These are phyloP conservation scores for Hemisphaericaspora subhashii DNA, from an alignment of 1,139 yeast genomes.

Conservation along the genomic window DNA sequence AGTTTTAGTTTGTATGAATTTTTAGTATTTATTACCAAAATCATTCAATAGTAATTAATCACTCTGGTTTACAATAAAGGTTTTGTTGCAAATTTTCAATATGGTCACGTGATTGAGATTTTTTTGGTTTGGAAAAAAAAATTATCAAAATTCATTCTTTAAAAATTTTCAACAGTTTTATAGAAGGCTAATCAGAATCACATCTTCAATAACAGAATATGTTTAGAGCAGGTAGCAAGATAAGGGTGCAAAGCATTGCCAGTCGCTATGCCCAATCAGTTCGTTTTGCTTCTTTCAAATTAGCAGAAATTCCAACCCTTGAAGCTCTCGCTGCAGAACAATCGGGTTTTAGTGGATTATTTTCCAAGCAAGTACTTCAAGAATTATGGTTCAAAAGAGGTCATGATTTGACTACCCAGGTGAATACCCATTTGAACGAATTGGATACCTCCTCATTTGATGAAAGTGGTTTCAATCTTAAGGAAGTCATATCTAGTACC, in stretches of 20 bases:
- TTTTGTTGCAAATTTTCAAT: too few relatives aligned
- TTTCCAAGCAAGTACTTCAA: constrained; percentile 50
- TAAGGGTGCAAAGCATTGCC: not conserved
- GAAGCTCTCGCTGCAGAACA: constrained; percentile 31
- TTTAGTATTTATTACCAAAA: not conserved
- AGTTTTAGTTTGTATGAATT: constrained; percentile 2
- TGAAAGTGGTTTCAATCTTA: constrained; percentile 25
- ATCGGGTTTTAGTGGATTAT: constrained; percentile 53
- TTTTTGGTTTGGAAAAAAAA: not conserved
- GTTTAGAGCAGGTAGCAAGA: constrained; percentile 3
- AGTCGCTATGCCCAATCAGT: not conserved
- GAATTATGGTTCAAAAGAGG: constrained; percentile 65
- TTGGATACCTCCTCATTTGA: constrained; percentile 15
- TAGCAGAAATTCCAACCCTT: constrained; percentile 18
- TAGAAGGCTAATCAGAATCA: not conserved
- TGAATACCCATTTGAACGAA: constrained; percentile 43
- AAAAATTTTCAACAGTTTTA: constrained; percentile 1
- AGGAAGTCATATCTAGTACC: constrained; percentile 39
- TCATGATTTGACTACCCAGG: constrained; percentile 42
- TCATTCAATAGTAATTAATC: too few relatives aligned
- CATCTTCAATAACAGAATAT: not conserved
- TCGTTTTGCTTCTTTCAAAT: constrained; percentile 3
- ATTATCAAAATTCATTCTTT: not conserved
- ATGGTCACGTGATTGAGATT: not conserved
- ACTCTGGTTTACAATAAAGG: too few relatives aligned